Conservation (phyloP, 495 filamentous ascomycete genomes). For the Aspergillus ellipticus region DNA sequence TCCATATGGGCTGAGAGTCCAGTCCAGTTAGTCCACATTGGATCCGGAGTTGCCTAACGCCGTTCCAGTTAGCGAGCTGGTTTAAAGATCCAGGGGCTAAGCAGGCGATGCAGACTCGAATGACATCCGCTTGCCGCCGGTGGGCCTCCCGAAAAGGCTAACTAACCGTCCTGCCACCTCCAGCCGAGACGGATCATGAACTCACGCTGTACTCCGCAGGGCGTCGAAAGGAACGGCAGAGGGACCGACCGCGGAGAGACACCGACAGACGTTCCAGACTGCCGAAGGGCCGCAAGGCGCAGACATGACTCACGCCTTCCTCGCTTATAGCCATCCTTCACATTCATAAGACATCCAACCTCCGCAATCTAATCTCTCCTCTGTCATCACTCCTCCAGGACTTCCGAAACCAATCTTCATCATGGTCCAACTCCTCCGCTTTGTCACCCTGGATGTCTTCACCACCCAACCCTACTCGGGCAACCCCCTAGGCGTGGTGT, state of each 20-base stretch:
- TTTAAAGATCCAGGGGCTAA: too few species aligned
- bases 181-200: not conserved
- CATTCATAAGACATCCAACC: not conserved
- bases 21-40: not conserved
- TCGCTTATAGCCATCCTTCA: not conserved
- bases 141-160: not conserved
- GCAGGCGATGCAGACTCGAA: not conserved
- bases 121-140: too few species aligned
- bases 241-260: too few species aligned
- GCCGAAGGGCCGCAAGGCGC: too few species aligned
- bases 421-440: slow-evolving; percentile 13
- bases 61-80: too few species aligned
- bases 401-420: not conserved
- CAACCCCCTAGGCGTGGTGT: slow-evolving; percentile 42
- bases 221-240: too few species aligned
- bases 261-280: too few species aligned
- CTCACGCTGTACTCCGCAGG: not conserved
- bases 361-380: not conserved
- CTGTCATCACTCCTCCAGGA: not conserved
- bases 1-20: too few species aligned
- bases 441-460: slow-evolving; percentile 44
- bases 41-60: too few species aligned
- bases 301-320: not conserved
- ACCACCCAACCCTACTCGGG: slow-evolving; percentile 35
- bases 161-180: too few species aligned